Conservation (phyloP, 1,284 basidiomycete genomes). For the Afroboletus lepidellus region DNA sequence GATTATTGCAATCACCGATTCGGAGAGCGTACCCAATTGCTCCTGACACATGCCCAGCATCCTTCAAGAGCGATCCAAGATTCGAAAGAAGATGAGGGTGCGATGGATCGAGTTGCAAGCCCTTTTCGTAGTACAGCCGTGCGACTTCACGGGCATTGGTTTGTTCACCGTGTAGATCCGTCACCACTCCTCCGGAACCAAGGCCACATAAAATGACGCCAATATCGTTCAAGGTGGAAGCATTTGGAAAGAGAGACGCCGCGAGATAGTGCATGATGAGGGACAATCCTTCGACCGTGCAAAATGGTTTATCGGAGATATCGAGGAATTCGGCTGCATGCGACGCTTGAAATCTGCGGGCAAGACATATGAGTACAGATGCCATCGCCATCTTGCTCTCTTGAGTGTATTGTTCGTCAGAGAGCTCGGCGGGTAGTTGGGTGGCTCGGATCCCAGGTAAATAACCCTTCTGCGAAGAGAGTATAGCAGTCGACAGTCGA, state of each 20-base stretch:
- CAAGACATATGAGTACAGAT: conserved; percentile 54
- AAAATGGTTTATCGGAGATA: conserved; percentile 37
- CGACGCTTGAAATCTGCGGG: conserved; percentile 49
- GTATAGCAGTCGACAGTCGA: conserved; percentile 37
- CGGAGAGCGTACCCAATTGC: conserved; percentile 45
- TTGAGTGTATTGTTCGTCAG: conserved; percentile 19
- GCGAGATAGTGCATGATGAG: conserved; percentile 60
- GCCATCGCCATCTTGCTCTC: conserved; percentile 45
- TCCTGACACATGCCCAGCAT: conserved; percentile 49
- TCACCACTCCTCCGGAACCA: conserved; percentile 30
- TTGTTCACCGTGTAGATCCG: conserved; percentile 15
- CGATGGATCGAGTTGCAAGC: conserved; percentile 50
- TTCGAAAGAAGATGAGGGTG: conserved; percentile 65
- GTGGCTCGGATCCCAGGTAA: conserved; percentile 38
- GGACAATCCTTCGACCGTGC: conserved; percentile 45
- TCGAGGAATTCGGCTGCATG: conserved; percentile 26
- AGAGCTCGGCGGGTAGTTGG: conserved; percentile 22
- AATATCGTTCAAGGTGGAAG: conserved; percentile 60
- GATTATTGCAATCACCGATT: neutral
- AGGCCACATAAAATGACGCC: conserved; percentile 57
- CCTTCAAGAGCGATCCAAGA: conserved; percentile 59
- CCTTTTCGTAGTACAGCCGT: conserved; percentile 52
- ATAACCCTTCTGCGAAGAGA: conserved; percentile 37
- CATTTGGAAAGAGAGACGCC: conserved; percentile 49
- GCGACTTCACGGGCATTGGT: conserved; percentile 44